A percentile compares a stretch with the other conserved stretches of the same genome.
phyloP scores from a whole-genome alignment of 1,139 yeast genomes.

The Groenewaldozyma auringiensis region DNA sequence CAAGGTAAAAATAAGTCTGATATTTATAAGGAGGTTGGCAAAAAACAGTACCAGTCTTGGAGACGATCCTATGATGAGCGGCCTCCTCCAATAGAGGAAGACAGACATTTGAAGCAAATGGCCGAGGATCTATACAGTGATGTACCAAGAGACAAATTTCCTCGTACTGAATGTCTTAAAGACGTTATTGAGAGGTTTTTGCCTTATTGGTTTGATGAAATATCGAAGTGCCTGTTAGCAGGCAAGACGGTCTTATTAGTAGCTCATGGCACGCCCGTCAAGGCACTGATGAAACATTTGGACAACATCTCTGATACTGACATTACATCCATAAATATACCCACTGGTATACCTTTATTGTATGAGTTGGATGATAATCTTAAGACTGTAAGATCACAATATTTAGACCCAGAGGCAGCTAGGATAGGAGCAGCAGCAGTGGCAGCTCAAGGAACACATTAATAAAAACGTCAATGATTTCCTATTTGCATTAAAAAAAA shows the following conservation, averaged over 20 bases:
- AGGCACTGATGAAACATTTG: constrained; percentile 93
- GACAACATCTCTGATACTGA: constrained; percentile 87
- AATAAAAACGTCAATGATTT: too few relatives aligned
- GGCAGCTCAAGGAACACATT: constrained; percentile 70
- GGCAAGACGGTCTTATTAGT: constrained; percentile 89
- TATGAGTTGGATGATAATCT: constrained; percentile 84
- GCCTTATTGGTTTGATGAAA: constrained; percentile 95
- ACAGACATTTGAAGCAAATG: constrained; percentile 72
- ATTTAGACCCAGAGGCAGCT: constrained; percentile 98
- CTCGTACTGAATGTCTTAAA: constrained; percentile 89
- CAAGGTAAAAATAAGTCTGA: constrained; percentile 98
- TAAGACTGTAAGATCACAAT: constrained; percentile 87
- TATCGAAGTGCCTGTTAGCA: constrained; percentile 70
- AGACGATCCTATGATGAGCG: constrained; percentile 96
- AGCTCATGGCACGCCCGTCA: constrained; percentile 97
- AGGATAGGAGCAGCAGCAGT: constrained; percentile 99
- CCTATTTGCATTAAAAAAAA: too few relatives aligned
- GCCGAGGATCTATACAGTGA: constrained; percentile 77
- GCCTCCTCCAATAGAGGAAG: constrained; percentile 78
- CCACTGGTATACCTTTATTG: constrained; percentile 97
- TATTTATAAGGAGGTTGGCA: constrained; percentile 78
- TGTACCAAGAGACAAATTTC: constrained; percentile 75
- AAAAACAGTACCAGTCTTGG: constrained; percentile 90
- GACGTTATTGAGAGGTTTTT: constrained; percentile 92
- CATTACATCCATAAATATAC: constrained; percentile 89